Percentiles rank a stretch among this genome's conserved stretches.
These are phyloP conservation scores for Polytolypa hystricis DNA, from an alignment of 2,329 filamentous ascomycete genomes.

Conservation along the genomic window DNA sequence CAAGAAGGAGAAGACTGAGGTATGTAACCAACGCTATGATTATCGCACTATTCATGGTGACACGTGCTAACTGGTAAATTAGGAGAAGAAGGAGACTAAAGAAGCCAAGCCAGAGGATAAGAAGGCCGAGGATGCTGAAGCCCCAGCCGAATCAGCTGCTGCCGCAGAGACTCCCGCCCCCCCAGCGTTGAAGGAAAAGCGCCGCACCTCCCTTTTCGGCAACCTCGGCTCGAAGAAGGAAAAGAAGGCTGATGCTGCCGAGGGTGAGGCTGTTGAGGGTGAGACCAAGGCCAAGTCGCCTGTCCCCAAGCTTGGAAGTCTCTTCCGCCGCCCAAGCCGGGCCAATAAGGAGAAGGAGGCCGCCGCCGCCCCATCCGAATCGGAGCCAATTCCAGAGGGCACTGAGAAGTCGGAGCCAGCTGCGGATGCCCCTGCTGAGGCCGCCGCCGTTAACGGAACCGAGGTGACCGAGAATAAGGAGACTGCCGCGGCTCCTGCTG, in stretches of 20 bases:
- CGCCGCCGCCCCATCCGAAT: conserved; percentile 18
- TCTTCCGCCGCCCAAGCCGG: conserved; percentile 40
- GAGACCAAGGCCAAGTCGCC: conserved; percentile 24
- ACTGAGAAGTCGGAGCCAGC: conserved; percentile 20
- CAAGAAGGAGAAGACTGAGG: conserved; percentile 23
- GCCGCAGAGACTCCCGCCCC: conserved; percentile 29
- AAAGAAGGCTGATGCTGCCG: conserved; percentile 39
- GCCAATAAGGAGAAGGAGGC: conserved; percentile 32
- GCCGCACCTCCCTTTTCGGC: conserved; percentile 44
- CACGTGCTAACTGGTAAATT: no score
- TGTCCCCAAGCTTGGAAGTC: conserved; percentile 32
- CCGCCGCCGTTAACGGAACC: conserved; percentile 16
- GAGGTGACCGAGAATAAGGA: conserved; percentile 15
- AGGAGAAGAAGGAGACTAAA: conserved; percentile 15
- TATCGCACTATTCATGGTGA: no score
- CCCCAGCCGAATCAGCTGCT: conserved; percentile 15
- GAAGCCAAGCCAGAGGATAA: conserved; percentile 19
- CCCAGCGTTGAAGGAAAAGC: conserved; percentile 36
- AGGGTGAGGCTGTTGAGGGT: conserved; percentile 36
- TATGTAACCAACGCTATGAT: conserved; percentile 8
- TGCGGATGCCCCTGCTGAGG: conserved; percentile 17
- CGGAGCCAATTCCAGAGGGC: conserved; percentile 14
- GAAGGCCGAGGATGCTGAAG: conserved; percentile 14
- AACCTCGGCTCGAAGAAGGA: conserved; percentile 43
- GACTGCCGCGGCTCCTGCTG: conserved; percentile 19